phyloP scores from a whole-genome alignment of 73 alveolate species.

The Tetrahymena borealis region DNA sequence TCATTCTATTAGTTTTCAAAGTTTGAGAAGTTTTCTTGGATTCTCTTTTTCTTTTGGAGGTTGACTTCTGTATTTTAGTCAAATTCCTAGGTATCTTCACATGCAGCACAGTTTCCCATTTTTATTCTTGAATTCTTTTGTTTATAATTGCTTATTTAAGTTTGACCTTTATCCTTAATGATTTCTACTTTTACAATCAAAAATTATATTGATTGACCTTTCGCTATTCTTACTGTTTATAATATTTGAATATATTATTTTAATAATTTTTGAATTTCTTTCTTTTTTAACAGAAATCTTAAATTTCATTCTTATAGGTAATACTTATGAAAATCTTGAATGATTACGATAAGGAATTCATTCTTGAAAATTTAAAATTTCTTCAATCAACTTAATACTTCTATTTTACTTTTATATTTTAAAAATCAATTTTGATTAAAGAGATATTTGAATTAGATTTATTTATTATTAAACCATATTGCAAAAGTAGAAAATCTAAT shows the following conservation, averaged over 20 bases:
- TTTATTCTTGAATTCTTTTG: not conserved
- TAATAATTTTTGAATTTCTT: not conserved
- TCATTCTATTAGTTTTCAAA: slow-evolving; percentile 3
- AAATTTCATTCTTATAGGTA: too few relatives aligned
- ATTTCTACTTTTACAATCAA: not conserved
- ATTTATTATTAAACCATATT: too few relatives aligned
- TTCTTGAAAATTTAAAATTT: too few relatives aligned
- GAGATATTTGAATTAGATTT: too few relatives aligned
- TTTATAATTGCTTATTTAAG: not conserved
- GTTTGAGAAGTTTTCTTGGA: not conserved
- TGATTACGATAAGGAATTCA: too few relatives aligned
- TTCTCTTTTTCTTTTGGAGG: slow-evolving; percentile 15
- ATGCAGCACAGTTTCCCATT: slow-evolving; percentile 48
- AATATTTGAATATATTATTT: not conserved
- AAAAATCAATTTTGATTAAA: too few relatives aligned
- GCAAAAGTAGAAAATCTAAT: too few relatives aligned
- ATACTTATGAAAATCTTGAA: too few relatives aligned
- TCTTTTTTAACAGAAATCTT: not conserved
- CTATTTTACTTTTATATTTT: too few relatives aligned
- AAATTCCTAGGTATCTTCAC: slow-evolving; percentile 33
- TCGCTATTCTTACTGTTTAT: not conserved
- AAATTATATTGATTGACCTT: not conserved
- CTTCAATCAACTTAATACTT: too few relatives aligned
- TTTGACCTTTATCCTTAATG: not conserved
- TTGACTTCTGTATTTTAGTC: slow-evolving; percentile 10